Conservation (phyloP, 2,329 filamentous ascomycete genomes). For the Fusarium devonianum region DNA sequence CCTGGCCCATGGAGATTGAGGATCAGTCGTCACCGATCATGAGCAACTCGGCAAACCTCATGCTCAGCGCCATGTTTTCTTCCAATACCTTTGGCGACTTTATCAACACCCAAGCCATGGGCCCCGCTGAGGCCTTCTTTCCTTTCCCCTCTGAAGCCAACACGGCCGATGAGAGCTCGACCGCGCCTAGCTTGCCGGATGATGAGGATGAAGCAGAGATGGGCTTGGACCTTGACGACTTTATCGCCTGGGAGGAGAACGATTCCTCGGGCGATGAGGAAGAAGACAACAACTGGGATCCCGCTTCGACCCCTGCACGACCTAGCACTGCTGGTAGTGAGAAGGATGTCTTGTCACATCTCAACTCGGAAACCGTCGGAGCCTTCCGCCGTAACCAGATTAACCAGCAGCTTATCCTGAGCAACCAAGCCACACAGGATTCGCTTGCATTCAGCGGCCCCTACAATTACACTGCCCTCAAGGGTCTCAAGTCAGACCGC, state of each 20-base stretch:
- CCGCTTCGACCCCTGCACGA: conserved; percentile 60
- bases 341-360: conserved; percentile 62
- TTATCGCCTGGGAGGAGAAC: conserved; percentile 71
- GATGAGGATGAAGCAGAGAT: conserved; percentile 71
- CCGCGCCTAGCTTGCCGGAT: conserved; percentile 47
- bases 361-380: conserved; percentile 72
- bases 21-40: conserved; percentile 63
- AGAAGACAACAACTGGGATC: conserved; percentile 58
- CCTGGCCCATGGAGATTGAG: conserved; percentile 52
- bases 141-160: conserved; percentile 69
- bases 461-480: conserved; percentile 66
- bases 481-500: conserved; percentile 70
- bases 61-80: conserved; percentile 77
- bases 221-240: conserved; percentile 72
- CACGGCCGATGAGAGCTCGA: conserved; percentile 57
- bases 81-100: conserved; percentile 63
- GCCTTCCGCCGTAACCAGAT: conserved; percentile 77
- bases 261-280: conserved; percentile 67
- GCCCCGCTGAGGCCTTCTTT: conserved; percentile 79
- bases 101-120: conserved; percentile 71
- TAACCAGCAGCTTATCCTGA: conserved; percentile 67
- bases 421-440: conserved; percentile 67
- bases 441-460: conserved; percentile 68
- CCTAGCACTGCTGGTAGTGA: conserved; percentile 59
- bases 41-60: conserved; percentile 74